Evolutionary conservation across 2,329 filamentous ascomycete genomes (phyloP), one percentile per base, ranked within the genome.

Genomic region (Epichloe bromicola): DNA sequence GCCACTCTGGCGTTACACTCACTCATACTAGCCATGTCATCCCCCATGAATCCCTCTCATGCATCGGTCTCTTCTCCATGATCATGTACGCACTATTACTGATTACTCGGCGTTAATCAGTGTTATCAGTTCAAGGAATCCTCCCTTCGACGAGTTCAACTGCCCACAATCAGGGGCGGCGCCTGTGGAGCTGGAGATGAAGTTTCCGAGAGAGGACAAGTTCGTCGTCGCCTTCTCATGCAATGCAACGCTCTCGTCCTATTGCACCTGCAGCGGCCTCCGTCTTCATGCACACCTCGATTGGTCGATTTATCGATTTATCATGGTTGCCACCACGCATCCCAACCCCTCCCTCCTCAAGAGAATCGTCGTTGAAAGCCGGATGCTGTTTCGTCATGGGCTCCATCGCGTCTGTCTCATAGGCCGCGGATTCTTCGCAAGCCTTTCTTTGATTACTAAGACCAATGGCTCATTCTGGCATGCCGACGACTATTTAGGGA

Each of bases 121-220:
- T 30, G 26, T 30, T 11, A 30, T 30, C 26, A 10, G 26, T 30
- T 11, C 8, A 26, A 44, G 20, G 42, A 23, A 4, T 17, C 26
- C 26, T 10, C 30, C 47, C 47, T 19, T 42, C 3, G 8, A 30
- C 17, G 30, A 39, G 11, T 10, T 19, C n/a, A 26, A 15, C 40
- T 34, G 33, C 44, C 49, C 30, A 33, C 38, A n/a, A 52, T 52
- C 50, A 52, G 46, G 15, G 17, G 42, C 4, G 26, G 42, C 30
- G 42, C 15, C 11, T 26, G 50, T 51, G 52, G 49, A 53, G 36
- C 43, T 46, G 34, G 20, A 46, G 46, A 45, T 48, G 47, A 43
- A 43, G 14, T 36, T 36, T 49, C 48, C 52, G 47, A 53, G 47
- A 46, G 36, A 44, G 47, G 50, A 26, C 41, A 52, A 49, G 49